A percentile compares a stretch with the other conserved stretches of the same genome.
Conservation (phyloP, 1,139 yeast genomes). For the Geotrichum candidum region DNA sequence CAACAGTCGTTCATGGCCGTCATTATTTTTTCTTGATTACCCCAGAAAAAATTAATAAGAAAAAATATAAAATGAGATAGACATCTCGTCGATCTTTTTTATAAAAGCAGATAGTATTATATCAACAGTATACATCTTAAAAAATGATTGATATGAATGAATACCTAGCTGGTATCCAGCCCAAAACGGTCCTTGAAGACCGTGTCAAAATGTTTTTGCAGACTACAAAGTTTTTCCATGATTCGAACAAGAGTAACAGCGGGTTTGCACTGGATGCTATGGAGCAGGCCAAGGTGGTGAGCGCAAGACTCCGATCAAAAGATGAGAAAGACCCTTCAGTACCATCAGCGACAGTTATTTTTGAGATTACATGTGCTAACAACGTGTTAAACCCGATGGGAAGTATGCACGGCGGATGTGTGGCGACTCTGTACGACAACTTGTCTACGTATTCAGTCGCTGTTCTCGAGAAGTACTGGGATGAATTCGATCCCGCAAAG, state of each 20-base stretch:
- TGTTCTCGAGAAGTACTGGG: slow-evolving; percentile 29
- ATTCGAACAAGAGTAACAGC: neutral
- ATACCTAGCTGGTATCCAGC: neutral
- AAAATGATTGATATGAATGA: neutral
- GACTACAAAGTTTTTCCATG: neutral
- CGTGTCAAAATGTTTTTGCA: slow-evolving; percentile 2
- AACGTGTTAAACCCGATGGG: slow-evolving; percentile 10
- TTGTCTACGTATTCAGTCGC: slow-evolving; percentile 26
- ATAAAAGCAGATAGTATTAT: neutral
- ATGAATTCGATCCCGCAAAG: slow-evolving; percentile 18
- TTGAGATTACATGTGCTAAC: slow-evolving; percentile 3
- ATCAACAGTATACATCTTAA: neutral
- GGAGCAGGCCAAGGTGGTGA: slow-evolving; percentile 13
- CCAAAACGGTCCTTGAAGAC: slow-evolving; percentile 3
- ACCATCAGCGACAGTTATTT: neutral
- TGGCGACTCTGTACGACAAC: slow-evolving; percentile 31
- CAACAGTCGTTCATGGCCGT: neutral
- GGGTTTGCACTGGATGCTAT: slow-evolving; percentile 1
- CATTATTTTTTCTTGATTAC: neutral
- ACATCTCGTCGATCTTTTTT: neutral
- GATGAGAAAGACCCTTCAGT: neutral
- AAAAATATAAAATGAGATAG: neutral
- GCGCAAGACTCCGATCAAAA: slow-evolving; percentile 22
- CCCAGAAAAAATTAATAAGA: neutral
- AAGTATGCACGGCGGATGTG: slow-evolving; percentile 34